These are phyloP conservation scores for Pyrenophora teres DNA, from an alignment of 2,329 filamentous ascomycete genomes.

Conservation along the genomic window DNA sequence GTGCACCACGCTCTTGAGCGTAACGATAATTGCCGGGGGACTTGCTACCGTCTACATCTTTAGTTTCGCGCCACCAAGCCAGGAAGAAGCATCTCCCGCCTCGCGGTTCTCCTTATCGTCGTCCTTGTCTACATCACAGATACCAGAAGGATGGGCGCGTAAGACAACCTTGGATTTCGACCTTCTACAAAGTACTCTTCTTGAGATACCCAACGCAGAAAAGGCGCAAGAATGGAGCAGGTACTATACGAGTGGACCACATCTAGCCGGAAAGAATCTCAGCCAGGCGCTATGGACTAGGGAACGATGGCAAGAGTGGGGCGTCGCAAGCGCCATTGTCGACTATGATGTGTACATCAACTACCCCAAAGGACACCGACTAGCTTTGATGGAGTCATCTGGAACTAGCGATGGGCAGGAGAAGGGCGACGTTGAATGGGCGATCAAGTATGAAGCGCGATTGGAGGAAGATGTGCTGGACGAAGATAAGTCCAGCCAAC, in stretches of 20 bases:
- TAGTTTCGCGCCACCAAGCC: constrained; percentile 43
- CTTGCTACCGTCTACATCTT: constrained; percentile 47
- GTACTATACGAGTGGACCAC: constrained; percentile 58
- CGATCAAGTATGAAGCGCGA: constrained; percentile 76
- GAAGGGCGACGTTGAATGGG: constrained; percentile 50
- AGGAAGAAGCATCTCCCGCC: constrained; percentile 27
- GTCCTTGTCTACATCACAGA: constrained; percentile 27
- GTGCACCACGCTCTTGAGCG: constrained; percentile 62
- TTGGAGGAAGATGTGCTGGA: constrained; percentile 83
- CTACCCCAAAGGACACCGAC: constrained; percentile 54
- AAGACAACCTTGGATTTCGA: constrained; percentile 57
- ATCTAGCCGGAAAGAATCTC: constrained; percentile 58
- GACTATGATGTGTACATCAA: constrained; percentile 59
- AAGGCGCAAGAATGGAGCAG: constrained; percentile 57
- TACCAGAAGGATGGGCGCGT: constrained; percentile 49
- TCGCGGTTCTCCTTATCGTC: constrained; percentile 13
- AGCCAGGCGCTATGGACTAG: constrained; percentile 59
- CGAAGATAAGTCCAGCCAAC: constrained; percentile 77
- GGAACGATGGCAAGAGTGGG: constrained; percentile 56
- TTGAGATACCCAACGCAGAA: constrained; percentile 58
- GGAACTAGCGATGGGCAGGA: constrained; percentile 60
- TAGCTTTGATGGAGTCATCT: constrained; percentile 49
- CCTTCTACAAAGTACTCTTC: constrained; percentile 60
- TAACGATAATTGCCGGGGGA: constrained; percentile 46
- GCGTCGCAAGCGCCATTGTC: constrained; percentile 52